Evolutionary conservation across 768 basidiomycete species (phyloP), one percentile per base, ranked within the genome.

Genomic region (Suillus placidus): DNA sequence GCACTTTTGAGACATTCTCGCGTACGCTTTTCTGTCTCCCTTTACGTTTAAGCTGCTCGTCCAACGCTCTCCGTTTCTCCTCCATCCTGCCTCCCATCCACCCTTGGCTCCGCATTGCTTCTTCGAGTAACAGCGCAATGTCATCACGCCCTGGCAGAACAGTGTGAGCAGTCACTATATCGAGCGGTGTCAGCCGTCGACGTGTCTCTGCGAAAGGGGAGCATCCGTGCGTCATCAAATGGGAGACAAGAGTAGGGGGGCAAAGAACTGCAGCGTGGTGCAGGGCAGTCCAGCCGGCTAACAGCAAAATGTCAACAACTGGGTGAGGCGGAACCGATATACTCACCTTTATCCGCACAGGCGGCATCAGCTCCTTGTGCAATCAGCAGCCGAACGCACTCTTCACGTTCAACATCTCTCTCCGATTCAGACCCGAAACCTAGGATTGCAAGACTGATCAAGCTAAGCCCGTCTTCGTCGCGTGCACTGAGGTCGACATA

Each of bases 221-320:
- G 67, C 93, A 94, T 55, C 94, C 94, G 70, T 94, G 92, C 13
- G 94, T 97, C 79, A 99, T 89, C 30, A 99, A 83, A 81, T 94
- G 91, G 0, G 95, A 94, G 26, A 99, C 86, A 26, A 99, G 81
- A 3, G 95, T 95, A 3, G 96, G 93, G 38, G 97, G 95, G 14
- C 94, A 88, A 43, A 93, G 81, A 61, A 99, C 79, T 9, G 92
- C 92, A 9, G 97, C 94, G 79, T 97, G 90, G 72, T 98, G 97
- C 14, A 99, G 82, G 4, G 96, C 89, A 12, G 94, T 95, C 97
- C 97, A 99, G 40, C 97, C 96, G 66, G 87, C 95, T 97, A 71
- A 64, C 55, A 67, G 56, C 54, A 4, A 49, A 38, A 49, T 67
- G 64, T 60, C 58, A 69, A 35, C 43, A 64, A 61, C 51, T 43